Evolutionary conservation across 371 early-diverging fungal genomes (phyloP), one percentile per base, ranked within the genome.

Genomic region (Mucor mucedo): DNA sequence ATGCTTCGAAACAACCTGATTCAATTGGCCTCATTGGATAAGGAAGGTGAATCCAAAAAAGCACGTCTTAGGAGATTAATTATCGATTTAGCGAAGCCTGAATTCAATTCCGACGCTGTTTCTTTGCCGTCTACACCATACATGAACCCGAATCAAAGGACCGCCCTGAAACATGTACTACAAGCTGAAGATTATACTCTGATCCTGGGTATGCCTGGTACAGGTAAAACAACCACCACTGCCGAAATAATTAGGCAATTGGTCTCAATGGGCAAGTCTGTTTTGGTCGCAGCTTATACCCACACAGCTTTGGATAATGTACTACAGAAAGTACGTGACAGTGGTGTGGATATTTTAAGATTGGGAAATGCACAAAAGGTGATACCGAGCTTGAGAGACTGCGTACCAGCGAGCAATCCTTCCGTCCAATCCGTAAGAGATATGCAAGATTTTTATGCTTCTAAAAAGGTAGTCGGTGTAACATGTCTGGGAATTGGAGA

Each of bases 161-260:
- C 54, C 0, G 92, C 91, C 0, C 62, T 93, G 2, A 73, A 84
- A 8, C 82, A 78, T 11, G 88, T 89, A 13, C 11, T 89, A 45
- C 70, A 84, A 63, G 93, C 94, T 1, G 64, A 88, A 42, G 97
- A 98, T 65, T 99, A 98, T 71, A 84, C 91, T 7, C 75, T 99
- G 52, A 91, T 99, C 28, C 81, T 98, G 40, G 99, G 99, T 21
- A 98, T 99, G 98, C 99, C 99, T 0, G 99, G 99, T 2, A 98
- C 99, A 0, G 99, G 99, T 29, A 99, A 99, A 73, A 97, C 96
- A 0, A 95, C 93, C 2, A 93, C 98, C 0, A 96, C 98, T 33
- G 86, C 95, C 0, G 79, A 89, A 21, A 80, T 98, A 14, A 91
- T 99, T 27, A 76, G 84, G 16, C 78, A 85, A 6, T 77, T 99